Base-by-base conservation (phyloP, 2,329 filamentous ascomycete species). In the Fusarium chuoi region DNA sequence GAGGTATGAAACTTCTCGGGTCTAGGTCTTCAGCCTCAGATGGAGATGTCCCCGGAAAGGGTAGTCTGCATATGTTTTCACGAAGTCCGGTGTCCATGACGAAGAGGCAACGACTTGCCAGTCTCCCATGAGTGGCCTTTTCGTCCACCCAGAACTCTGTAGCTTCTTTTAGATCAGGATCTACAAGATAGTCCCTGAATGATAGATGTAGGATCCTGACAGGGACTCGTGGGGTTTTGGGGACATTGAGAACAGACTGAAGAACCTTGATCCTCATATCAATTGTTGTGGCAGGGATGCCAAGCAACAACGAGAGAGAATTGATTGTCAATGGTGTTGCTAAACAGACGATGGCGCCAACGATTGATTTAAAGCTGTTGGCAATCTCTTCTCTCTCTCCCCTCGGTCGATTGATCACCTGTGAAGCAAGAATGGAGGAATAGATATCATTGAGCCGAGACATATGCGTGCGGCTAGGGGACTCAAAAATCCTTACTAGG, bases 1-100 rank as follows among this genome's bases (percentile, higher is more conserved):
- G 3, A 3, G 66, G 24, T 2, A 71, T 48, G 15, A 4, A 18
- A 9, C 18, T 7, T 0, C 10, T 28, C 3, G 11, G 28, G 6
- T 46, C 30, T 0, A 11, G 24, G 5, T 2, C 14, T 26, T 11
- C 7, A 1, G 26, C 3, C 2, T 17, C 7, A 6, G 30, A 46
- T 12, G 3, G 30, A 1, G 9, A 20, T 13, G 30, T 36, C 17
- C n/a, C 18, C 6, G 30, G 39, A n/a, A 35, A 58, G 2, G 28
- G 30, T 1, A 58, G 18, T 17, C 7, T 24, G 55, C 55, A 48
- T 0, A 58, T 28, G 6, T 58, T 46, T 17, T 22, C 18, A n/a
- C 14, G 2, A 24, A 46, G 41, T 4, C 6, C 10, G 6, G 39
- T 18, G 0, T n/a, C 4, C 41, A 58, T 58, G 30, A 46, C 3